Percentiles rank a stretch among this genome's conserved stretches.
Evolutionary conservation across 2,329 filamentous ascomycete species (phyloP).

Genomic region (Colletotrichum gloeosporioides): DNA sequence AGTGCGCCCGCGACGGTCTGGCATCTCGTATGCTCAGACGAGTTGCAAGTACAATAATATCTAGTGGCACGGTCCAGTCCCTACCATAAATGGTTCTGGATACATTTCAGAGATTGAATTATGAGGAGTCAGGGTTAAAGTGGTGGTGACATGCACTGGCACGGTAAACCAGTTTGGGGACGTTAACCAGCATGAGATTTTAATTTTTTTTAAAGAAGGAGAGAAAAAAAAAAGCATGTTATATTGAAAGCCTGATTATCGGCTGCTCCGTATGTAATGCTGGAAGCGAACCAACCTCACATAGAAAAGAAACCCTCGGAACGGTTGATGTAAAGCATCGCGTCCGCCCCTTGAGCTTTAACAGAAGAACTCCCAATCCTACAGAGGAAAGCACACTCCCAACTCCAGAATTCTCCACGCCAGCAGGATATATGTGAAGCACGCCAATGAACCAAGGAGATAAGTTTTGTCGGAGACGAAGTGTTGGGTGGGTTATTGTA

Average conservation of each 20-base stretch:
- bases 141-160: neutral
- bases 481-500: neutral
- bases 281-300: neutral
- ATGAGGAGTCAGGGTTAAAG: neutral
- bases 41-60: neutral
- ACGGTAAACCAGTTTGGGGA: neutral
- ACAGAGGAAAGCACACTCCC: neutral
- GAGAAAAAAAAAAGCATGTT: neutral
- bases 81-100: neutral
- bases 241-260: neutral
- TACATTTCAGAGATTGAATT: neutral
- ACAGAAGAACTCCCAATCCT: neutral
- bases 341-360: neutral
- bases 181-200: neutral
- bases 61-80: neutral
- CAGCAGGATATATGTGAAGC: neutral
- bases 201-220: no score
- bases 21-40: neutral
- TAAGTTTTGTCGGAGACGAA: neutral
- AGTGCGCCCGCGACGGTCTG: neutral
- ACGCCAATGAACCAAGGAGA: neutral
- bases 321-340: neutral
- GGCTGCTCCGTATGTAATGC: neutral
- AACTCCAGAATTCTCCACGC: slow-evolving; percentile 1
- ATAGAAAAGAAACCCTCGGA: neutral